Evolutionary conservation across 1,284 basidiomycete species (phyloP).

Genomic region (Boletus smithii): DNA sequence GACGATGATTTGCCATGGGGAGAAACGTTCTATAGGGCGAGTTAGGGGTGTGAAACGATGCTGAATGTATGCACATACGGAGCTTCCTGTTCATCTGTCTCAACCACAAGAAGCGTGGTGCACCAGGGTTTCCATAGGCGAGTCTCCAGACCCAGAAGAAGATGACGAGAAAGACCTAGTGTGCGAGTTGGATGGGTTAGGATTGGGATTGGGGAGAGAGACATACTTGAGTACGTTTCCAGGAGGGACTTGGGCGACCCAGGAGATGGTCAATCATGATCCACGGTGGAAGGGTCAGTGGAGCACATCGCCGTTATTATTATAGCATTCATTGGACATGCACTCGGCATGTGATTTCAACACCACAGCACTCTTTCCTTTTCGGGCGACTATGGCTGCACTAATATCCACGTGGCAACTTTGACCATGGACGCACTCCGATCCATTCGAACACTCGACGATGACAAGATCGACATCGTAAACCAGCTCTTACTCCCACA

Average conservation of each 20-base stretch:
- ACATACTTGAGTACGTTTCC: slow-evolving; percentile 71
- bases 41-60: not conserved
- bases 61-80: slow-evolving; percentile 41
- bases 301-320: slow-evolving; percentile 8
- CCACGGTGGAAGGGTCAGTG: slow-evolving; percentile 7
- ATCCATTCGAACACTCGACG: slow-evolving; percentile 60
- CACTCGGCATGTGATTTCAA: slow-evolving; percentile 39
- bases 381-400: slow-evolving; percentile 14
- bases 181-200: not conserved
- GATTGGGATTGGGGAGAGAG: not conserved
- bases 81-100: slow-evolving; percentile 56
- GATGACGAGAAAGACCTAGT: slow-evolving; percentile 79
- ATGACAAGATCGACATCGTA: slow-evolving; percentile 74
- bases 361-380: slow-evolving; percentile 16
- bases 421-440: slow-evolving; percentile 36
- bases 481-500: slow-evolving; percentile 86
- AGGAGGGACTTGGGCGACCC: slow-evolving; percentile 71
- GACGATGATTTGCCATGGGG: slow-evolving; percentile 92
- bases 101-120: slow-evolving; percentile 65
- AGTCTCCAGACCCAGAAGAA: slow-evolving; percentile 89
- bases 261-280: slow-evolving; percentile 82
- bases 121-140: slow-evolving; percentile 61
- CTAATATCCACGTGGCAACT: slow-evolving; percentile 12
- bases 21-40: slow-evolving; percentile 64
- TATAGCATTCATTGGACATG: not conserved